A percentile compares a stretch with the other conserved stretches of the same genome.
Conservation (phyloP, 2,329 filamentous ascomycete species). For the Cercospora janseana region DNA sequence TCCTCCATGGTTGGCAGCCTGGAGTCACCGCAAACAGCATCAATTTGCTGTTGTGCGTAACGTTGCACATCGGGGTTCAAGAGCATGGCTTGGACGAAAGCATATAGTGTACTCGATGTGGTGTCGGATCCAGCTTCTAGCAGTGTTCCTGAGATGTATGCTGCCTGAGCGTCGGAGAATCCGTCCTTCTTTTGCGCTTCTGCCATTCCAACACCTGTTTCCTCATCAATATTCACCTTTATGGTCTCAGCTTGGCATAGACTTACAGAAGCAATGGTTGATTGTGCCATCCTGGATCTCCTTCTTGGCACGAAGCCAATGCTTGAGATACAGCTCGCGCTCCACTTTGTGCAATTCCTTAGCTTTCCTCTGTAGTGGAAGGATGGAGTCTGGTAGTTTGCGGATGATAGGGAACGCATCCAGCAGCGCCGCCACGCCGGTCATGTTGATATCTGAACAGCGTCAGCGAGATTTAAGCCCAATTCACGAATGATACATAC, state of each 20-base stretch:
- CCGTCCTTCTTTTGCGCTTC: slow-evolving; percentile 29
- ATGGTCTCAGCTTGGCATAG: no score
- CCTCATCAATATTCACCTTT: background rate
- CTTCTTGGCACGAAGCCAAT: slow-evolving; percentile 28
- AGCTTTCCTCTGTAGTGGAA: slow-evolving; percentile 23
- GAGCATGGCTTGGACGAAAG: slow-evolving; percentile 38
- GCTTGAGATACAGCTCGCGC: slow-evolving; percentile 25
- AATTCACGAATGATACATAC: background rate
- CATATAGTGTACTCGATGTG: slow-evolving; percentile 36
- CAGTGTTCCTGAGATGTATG: slow-evolving; percentile 38
- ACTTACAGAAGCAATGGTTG: slow-evolving; percentile 28
- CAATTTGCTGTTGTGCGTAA: slow-evolving; percentile 27
- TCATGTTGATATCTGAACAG: slow-evolving; percentile 39
- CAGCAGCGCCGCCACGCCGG: slow-evolving; percentile 45
- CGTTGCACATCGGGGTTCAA: slow-evolving; percentile 25
- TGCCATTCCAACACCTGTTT: slow-evolving; percentile 24
- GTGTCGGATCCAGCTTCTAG: slow-evolving; percentile 47
- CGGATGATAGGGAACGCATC: slow-evolving; percentile 50
- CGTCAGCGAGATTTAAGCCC: background rate
- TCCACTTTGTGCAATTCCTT: slow-evolving; percentile 28
- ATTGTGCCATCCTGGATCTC: slow-evolving; percentile 24
- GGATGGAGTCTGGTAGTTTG: slow-evolving; percentile 43
- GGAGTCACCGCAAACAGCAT: slow-evolving; percentile 21
- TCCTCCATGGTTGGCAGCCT: slow-evolving; percentile 26
- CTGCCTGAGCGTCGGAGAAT: slow-evolving; percentile 29